A percentile compares a stretch with the other conserved stretches of the same genome.
Evolutionary conservation across 306 rosid genomes (phyloP).

Genomic region (Lathyrus oleraceus): DNA sequence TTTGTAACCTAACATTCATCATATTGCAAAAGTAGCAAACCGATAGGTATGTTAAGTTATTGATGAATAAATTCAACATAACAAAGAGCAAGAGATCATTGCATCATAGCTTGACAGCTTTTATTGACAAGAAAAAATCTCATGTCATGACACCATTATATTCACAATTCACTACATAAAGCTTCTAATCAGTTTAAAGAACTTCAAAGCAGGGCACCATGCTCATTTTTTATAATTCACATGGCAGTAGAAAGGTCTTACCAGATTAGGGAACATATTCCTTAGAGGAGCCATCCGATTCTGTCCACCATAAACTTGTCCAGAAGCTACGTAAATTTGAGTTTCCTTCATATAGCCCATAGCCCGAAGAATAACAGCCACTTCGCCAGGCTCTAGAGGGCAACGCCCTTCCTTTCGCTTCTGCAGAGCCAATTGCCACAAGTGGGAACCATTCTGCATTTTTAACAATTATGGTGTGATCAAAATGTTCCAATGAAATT

Average conservation of each 20-base stretch:
- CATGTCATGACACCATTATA: conserved; percentile 10
- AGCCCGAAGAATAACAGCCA: conserved; percentile 96
- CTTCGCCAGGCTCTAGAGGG: conserved; percentile 99
- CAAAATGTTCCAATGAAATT: conserved; percentile 31
- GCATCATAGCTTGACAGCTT: conserved; percentile 26
- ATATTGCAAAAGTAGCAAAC: conserved; percentile 3
- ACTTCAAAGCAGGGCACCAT: conserved; percentile 10
- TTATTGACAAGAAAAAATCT: conserved; percentile 1
- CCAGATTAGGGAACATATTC: conserved; percentile 96
- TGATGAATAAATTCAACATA: conserved; percentile 9
- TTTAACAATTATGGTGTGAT: conserved; percentile 34
- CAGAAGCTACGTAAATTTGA: conserved; percentile 98
- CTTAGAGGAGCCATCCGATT: conserved; percentile 97
- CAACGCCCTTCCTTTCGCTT: conserved; percentile 99
- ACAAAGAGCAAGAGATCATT: not conserved
- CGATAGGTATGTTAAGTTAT: not conserved
- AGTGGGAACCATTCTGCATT: conserved; percentile 97
- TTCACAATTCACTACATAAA: conserved; percentile 1
- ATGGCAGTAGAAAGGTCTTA: conserved; percentile 32
- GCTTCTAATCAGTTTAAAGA: not conserved
- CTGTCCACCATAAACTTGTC: conserved; percentile 98
- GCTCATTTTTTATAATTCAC: conserved; percentile 20
- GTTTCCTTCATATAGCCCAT: conserved; percentile 98
- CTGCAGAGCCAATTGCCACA: conserved; percentile 97
- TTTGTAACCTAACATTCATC: conserved; percentile 68